Evolutionary conservation across 345 rosid genomes (phyloP), one percentile per base, ranked within the genome.

Genomic region (Melaleuca quinquenervia): DNA sequence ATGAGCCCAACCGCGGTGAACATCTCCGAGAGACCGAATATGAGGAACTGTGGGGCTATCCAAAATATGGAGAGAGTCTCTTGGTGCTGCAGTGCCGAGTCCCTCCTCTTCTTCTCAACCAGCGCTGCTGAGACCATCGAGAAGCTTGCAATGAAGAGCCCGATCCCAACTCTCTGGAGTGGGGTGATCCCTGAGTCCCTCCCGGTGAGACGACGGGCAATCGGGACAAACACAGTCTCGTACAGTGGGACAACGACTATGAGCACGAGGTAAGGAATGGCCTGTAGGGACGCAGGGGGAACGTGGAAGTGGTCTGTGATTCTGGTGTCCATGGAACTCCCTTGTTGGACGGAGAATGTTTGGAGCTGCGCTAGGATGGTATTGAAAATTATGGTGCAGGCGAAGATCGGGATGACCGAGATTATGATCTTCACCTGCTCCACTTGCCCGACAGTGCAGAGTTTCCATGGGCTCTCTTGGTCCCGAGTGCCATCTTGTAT

Each of bases 301-400:
- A 97, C 91, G 51, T 90, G 92, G 92, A 97, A 95, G 87, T 95
- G 91, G 18, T 88, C 85, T 60, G 94, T 88, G 84, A 97, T 94
- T 52, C 89, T 80, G 80, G 96, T 93, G 90, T 97, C 88, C 99
- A 96, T 97, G 85, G 97, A 83, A 84, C 92, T 89, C 62, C 98
- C 98, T 91, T 97, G 99, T 54, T 94, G 98, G 89, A 97, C 99
- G 13, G 99, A 97, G 88, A 97, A 96, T 44, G 99, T 97, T 84
- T 96, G 99, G 86, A 97, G 98, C 84, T 97, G 99, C 84, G 99
- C 99, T 60, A 97, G 92, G 88, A 97, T 96, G 15, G 99, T 94
- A 88, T 97, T 97, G 94, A 97, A 97, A 80, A 96, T 86, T 3
- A 97, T 97, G 51, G 99, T 97, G 92, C 96, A 96, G 12, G 98